Base-by-base conservation (phyloP, 2,329 filamentous ascomycete species). In the Didymella glomerata region DNA sequence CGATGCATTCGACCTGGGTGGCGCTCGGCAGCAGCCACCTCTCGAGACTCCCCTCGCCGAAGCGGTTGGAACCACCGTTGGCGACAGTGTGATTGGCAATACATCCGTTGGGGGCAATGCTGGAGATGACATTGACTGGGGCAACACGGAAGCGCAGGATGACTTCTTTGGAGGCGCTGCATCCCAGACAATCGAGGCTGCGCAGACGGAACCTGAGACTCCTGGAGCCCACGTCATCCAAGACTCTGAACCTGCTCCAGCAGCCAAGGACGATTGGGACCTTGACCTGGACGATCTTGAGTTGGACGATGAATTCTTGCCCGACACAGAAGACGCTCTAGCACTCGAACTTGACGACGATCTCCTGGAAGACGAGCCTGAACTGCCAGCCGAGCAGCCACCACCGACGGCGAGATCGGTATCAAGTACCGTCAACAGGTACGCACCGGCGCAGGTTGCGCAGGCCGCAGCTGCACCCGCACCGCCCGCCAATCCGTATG, bases 211-310 rank as follows among this genome's bases (percentile, higher is more conserved):
- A 41, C 56, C 61, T n/a, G 54, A 65, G 24, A 63, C 51, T n/a
- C 55, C 67, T 28, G 67, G 65, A 32, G 68, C 69, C 16, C 66
- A 70, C 48, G 61, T 68, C 3, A 56, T 65, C 16, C 51, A 65
- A 36, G 48, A 59, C 8, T 14, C 66, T 7, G 62, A 62, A n/a
- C 24, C 65, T 11, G 57, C 66, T 18, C 50, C 63, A 20, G 57
- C 66, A 1, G 85, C 88, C 41, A 90, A 94, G 70, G 76, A 95
- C 40, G 89, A 90, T 45, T 90, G 90, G 18, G 88, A 92, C 66
- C 97, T 94, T 91, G 86, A 92, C 64, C 90, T 91, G 46, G 91
- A 92, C 42, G 86, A 92, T 64, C 90, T 91, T 46, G 91, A 92
- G 42, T 86, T 97, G 68, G 91, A 91, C 48, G 90, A 93, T 64